Base-by-base conservation (phyloP, 148 eudicot species). In the Cornus controversa region DNA sequence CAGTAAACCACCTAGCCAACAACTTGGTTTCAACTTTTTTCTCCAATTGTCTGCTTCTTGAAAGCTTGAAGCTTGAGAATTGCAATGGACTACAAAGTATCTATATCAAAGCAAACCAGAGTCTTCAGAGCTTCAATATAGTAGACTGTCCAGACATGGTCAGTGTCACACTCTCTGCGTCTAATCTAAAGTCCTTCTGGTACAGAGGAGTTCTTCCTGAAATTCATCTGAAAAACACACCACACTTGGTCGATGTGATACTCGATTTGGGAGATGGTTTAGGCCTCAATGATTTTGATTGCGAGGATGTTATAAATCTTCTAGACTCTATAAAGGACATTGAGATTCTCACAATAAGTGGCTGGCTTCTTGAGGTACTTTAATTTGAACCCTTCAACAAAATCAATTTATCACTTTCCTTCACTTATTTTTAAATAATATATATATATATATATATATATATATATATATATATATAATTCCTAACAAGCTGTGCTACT, bases 341-440 rank as follows among this genome's bases (percentile, higher is more conserved):
- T n/a, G 74, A 81, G 72, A 57, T 6, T 18, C 77, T 81, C 15
- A 72, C 66, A 9, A 37, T 77, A 6, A 77, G 80, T 25, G 76
- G 80, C 8, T 81, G 84, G 84, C 73, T 81, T 60, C 69, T 81
- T 42, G 84, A 81, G 80, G 84, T 81, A 78, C 23, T 20, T 60
- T 31, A 5, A 23, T 36, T n/a, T 4, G 15, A 54, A 18, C 31
- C 64, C 64, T 22, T 60, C 1, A 22, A 18, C 8, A 60, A 60
- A 18, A 60, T n/a, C 20, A 7, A 50, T 50, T 50, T 5, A 50
- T 50, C 57, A 13, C 57, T 50, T 13, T 50, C 45, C 20, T 50
- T 50, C 18, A 0, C 4, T 50, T 2, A 50, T 50, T 13, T 50
- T 50, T n/a, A n/a, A n/a, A n/a, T n/a, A n/a, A n/a, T n/a, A n/a